phyloP scores from a whole-genome alignment of 2,329 filamentous ascomycete species.

The Trematosphaeria pertusa region DNA sequence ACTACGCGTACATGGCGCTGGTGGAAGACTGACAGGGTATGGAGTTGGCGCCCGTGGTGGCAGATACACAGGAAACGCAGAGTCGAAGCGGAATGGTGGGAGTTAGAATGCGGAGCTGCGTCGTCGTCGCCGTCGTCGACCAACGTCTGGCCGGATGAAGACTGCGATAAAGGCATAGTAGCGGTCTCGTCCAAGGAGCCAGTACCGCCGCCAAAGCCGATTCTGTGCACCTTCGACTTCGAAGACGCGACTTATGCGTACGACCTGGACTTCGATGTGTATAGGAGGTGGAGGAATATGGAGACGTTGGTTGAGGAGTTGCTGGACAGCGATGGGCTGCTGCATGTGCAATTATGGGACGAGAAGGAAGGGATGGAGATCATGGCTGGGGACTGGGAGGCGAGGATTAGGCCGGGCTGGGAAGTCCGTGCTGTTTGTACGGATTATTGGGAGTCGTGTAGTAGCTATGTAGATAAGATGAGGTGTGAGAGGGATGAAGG shows the following conservation, averaged over 20 bases:
- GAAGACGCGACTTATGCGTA: slow-evolving; percentile 9
- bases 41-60: too few species aligned
- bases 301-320: slow-evolving; percentile 82
- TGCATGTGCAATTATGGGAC: slow-evolving; percentile 74
- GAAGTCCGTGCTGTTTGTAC: slow-evolving; percentile 13
- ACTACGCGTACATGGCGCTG: too few species aligned
- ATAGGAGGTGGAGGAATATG: slow-evolving; percentile 17
- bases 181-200: too few species aligned
- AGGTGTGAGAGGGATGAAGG: slow-evolving; percentile 3
- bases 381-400: slow-evolving; percentile 73
- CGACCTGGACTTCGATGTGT: slow-evolving; percentile 16
- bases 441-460: too few species aligned
- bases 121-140: too few species aligned
- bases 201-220: too few species aligned
- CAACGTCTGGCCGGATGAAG: too few species aligned
- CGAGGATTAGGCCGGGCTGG: slow-evolving; percentile 20
- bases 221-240: slow-evolving; percentile 7
- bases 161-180: too few species aligned
- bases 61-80: too few species aligned
- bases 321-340: slow-evolving; percentile 86
- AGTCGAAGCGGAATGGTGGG: too few species aligned
- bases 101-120: too few species aligned
- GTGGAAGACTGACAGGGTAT: too few species aligned
- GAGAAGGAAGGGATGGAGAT: slow-evolving; percentile 81
- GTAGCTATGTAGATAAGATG: slow-evolving; percentile 7